Evolutionary conservation across 495 filamentous ascomycete genomes (phyloP).

Genomic region (Lasiosphaeris hirsuta): DNA sequence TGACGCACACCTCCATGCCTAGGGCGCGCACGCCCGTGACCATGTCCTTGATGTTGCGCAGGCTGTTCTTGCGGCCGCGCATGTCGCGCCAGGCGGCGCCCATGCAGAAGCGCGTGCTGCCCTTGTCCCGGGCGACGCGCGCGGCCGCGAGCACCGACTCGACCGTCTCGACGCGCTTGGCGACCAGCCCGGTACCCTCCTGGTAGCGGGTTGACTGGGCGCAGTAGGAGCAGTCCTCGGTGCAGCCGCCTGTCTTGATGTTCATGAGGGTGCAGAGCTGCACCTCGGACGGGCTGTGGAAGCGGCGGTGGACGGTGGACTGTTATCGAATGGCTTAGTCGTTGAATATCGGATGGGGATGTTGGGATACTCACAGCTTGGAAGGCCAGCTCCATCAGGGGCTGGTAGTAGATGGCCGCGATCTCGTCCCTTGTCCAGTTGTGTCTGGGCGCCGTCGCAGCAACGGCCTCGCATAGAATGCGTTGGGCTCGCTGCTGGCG

Average conservation of each 20-base stretch:
- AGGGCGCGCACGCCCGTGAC: slow-evolving; percentile 70
- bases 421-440: slow-evolving; percentile 80
- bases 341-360: neutral
- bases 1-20: slow-evolving; percentile 85
- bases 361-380: slow-evolving; percentile 56
- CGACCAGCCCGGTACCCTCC: slow-evolving; percentile 74
- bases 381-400: slow-evolving; percentile 71
- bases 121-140: slow-evolving; percentile 70
- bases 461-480: slow-evolving; percentile 46
- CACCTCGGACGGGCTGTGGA: slow-evolving; percentile 73
- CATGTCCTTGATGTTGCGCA: slow-evolving; percentile 79
- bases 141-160: slow-evolving; percentile 75
- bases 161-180: slow-evolving; percentile 71
- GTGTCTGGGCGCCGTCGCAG: slow-evolving; percentile 56
- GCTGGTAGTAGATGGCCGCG: slow-evolving; percentile 68
- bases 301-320: slow-evolving; percentile 72
- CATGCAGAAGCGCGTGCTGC: slow-evolving; percentile 87
- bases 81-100: slow-evolving; percentile 89
- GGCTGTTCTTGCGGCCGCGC: slow-evolving; percentile 74
- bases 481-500: slow-evolving; percentile 13
- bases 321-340: slow-evolving; percentile 25
- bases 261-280: slow-evolving; percentile 92
- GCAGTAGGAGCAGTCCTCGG: slow-evolving; percentile 86
- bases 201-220: slow-evolving; percentile 78
- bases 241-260: slow-evolving; percentile 91